Evolutionary conservation across 2,329 filamentous ascomycete species (phyloP).

Genomic region (Cladosporium sp.): DNA sequence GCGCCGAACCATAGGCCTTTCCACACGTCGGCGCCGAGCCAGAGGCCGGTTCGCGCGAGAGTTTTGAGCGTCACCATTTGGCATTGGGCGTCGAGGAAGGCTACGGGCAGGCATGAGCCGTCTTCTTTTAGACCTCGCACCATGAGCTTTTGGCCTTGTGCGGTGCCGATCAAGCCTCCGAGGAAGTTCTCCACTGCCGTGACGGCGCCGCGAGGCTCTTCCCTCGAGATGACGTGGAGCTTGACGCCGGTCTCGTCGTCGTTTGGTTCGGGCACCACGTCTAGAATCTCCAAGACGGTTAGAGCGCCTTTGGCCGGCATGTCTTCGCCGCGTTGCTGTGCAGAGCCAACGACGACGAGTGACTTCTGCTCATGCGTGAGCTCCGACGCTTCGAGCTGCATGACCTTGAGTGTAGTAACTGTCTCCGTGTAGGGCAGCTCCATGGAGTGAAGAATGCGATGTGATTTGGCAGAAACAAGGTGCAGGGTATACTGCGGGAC

Average conservation of each 20-base stretch:
- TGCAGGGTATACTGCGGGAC: slow-evolving; percentile 70
- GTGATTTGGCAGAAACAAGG: slow-evolving; percentile 71
- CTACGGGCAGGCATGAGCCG: slow-evolving; percentile 84
- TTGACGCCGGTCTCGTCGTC: slow-evolving; percentile 80
- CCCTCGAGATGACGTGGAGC: slow-evolving; percentile 80
- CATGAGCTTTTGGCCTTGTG: slow-evolving; percentile 97
- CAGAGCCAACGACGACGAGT: slow-evolving; percentile 80
- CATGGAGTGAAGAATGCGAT: slow-evolving; percentile 73
- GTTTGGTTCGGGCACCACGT: slow-evolving; percentile 84
- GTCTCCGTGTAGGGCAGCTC: slow-evolving; percentile 71
- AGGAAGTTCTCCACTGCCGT: slow-evolving; percentile 79
- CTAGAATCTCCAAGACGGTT: slow-evolving; percentile 87
- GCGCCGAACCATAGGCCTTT: slow-evolving; percentile 96
- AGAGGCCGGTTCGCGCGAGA: slow-evolving; percentile 77
- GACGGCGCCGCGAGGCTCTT: slow-evolving; percentile 89
- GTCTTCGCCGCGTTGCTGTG: slow-evolving; percentile 84
- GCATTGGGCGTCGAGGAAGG: slow-evolving; percentile 96
- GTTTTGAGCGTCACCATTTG: slow-evolving; percentile 85
- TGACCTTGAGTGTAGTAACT: slow-evolving; percentile 74
- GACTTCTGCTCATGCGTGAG: slow-evolving; percentile 80
- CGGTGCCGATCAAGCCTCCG: slow-evolving; percentile 79
- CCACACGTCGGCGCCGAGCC: slow-evolving; percentile 81
- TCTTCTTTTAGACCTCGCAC: slow-evolving; percentile 95
- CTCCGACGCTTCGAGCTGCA: slow-evolving; percentile 87
- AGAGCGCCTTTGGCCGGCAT: slow-evolving; percentile 79